Evolutionary conservation across 495 filamentous ascomycete species (phyloP).

Genomic region (Viridothelium virens): DNA sequence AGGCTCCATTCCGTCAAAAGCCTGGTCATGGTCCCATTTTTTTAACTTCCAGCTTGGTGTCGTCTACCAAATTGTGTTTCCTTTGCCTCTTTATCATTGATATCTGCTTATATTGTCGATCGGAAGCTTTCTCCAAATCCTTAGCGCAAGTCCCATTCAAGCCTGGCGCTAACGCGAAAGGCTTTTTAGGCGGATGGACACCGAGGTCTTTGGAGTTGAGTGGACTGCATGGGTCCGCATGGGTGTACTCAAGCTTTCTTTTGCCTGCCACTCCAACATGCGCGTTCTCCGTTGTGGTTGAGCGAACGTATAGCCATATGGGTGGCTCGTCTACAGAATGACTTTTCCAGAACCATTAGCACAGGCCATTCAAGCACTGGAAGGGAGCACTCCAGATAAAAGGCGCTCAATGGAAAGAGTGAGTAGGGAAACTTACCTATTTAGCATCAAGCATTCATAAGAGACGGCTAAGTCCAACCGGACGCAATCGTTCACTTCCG

Average conservation of each 20-base stretch:
- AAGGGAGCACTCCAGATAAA: background rate
- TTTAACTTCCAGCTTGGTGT: slow-evolving; percentile 13
- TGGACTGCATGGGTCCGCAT: background rate
- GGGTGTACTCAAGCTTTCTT: slow-evolving; percentile 8
- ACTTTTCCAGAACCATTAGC: slow-evolving; percentile 7
- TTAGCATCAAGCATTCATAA: slow-evolving; percentile 12
- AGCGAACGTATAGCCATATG: slow-evolving; percentile 24
- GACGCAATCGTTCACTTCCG: slow-evolving; percentile 19
- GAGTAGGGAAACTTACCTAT: background rate
- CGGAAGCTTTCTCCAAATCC: background rate
- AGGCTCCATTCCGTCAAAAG: slow-evolving; percentile 4
- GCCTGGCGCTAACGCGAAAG: background rate
- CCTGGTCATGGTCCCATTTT: slow-evolving; percentile 15
- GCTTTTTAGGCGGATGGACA: slow-evolving; percentile 1
- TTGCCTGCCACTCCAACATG: slow-evolving; percentile 8
- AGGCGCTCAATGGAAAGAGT: background rate
- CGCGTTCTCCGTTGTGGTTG: slow-evolving; percentile 14
- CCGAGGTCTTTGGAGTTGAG: slow-evolving; percentile 4
- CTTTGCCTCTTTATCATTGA: slow-evolving; percentile 13
- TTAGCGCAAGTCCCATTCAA: background rate
- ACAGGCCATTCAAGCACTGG: background rate
- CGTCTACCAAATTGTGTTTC: slow-evolving; percentile 11
- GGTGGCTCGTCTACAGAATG: slow-evolving; percentile 12
- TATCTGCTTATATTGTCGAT: background rate
- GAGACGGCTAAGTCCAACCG: slow-evolving; percentile 21